Base-by-base conservation (phyloP, 139 green algal genomes). In the Chlamydomonas sphaeroides region DNA sequence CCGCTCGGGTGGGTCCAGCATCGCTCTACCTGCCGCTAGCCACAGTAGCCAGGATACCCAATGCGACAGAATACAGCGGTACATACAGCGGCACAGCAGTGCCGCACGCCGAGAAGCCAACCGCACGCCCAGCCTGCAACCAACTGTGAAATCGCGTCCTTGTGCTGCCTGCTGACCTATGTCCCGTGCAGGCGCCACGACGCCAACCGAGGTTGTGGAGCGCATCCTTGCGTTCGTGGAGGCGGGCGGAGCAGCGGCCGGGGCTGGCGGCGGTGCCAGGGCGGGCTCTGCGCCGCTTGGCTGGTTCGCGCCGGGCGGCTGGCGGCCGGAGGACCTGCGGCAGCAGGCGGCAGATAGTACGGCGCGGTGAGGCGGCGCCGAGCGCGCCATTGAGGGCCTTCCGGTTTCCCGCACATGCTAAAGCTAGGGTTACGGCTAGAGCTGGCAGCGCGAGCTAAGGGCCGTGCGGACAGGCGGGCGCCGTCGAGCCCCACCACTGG, bases 181-280 rank as follows among this genome's bases (percentile, higher is more conserved):
- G 10, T 23, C 18, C n/a, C 17, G 32, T 23, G 10, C 79, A 88
- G 88, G 83, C 20, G 11, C 28, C 32, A 62, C 67, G 5, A 93
- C 87, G 0, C 92, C 92, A 3, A 48, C 17, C 0, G 30, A 92
- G 56, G 91, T 96, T 39, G 92, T 88, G 0, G 83, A 93, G 70
- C 73, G 65, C 48, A 45, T 91, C 36, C 86, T 94, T 35, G 28
- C 28, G 0, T 88, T 77, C 57, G 51, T 90, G 41, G 28, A 48
- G 4, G 25, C 70, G 21, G 66, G 78, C 23, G 65, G 33, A 70
- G 35, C 79, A 85, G 1, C 68, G 87, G 57, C 65, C 92, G n/a
- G 48, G 76, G 0, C 3, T 6, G n/a, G 65, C 78, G 53, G 78
- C 81, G 35, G 71, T 62, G 65, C 85, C 68, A 28, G 62, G 87